A percentile compares a stretch with the other conserved stretches of the same genome.
phyloP scores from a whole-genome alignment of 306 rosid species.

The Quercus agrifolia region DNA sequence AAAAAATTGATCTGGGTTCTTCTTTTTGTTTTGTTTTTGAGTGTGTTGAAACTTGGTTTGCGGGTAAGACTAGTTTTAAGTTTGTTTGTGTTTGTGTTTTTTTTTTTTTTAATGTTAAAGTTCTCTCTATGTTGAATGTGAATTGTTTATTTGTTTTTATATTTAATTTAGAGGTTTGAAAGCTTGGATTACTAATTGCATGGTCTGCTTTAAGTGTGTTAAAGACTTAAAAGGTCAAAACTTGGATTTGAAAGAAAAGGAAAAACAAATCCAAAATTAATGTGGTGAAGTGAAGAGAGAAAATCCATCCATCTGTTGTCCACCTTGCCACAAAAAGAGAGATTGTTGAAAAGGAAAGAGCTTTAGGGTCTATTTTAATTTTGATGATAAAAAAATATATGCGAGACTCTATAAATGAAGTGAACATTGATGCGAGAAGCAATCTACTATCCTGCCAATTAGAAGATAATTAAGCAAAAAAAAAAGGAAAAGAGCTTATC shows the following conservation, averaged over 20 bases:
- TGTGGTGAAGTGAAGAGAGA: too few relatives aligned
- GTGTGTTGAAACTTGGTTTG: background rate
- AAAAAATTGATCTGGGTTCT: slow-evolving; percentile 24
- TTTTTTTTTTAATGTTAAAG: background rate
- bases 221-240: too few relatives aligned
- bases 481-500: background rate
- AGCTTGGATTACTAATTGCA: too few relatives aligned
- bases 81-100: background rate
- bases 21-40: slow-evolving; percentile 12
- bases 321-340: background rate
- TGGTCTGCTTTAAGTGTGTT: too few relatives aligned
- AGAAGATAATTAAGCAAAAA: background rate
- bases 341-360: background rate
- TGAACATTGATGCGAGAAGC: background rate
- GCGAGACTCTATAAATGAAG: background rate
- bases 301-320: too few relatives aligned
- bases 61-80: too few relatives aligned
- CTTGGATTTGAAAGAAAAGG: too few relatives aligned
- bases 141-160: too few relatives aligned
- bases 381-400: background rate
- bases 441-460: background rate
- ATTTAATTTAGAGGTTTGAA: too few relatives aligned
- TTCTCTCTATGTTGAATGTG: background rate
- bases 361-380: background rate
- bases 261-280: too few relatives aligned